Conservation (phyloP, 805 yeast genomes). For the Metschnikowia cubensis region DNA sequence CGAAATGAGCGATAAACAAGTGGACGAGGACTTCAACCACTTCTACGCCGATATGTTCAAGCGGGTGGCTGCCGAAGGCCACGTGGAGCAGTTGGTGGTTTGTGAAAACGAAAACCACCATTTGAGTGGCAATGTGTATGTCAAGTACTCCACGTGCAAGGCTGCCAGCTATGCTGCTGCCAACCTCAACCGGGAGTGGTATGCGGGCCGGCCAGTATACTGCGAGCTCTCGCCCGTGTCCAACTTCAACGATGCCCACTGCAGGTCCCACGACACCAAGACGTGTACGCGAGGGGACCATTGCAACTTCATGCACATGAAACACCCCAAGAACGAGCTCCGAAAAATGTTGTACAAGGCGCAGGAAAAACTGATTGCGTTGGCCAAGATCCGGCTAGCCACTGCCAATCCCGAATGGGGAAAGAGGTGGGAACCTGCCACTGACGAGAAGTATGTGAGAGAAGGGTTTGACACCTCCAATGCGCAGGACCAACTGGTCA, state of each 20-base stretch:
- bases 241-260: conserved; percentile 65
- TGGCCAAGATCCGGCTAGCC: conserved; percentile 13
- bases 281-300: conserved; percentile 74
- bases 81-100: conserved; percentile 59
- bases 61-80: conserved; percentile 50
- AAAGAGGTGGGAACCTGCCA: conserved; percentile 16
- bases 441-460: conserved; percentile 8
- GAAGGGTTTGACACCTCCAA: conserved; percentile 1
- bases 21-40: conserved; percentile 50
- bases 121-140: conserved; percentile 80
- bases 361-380: conserved; percentile 30
- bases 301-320: conserved; percentile 84
- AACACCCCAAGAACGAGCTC: conserved; percentile 48
- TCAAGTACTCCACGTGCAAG: conserved; percentile 50
- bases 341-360: conserved; percentile 37
- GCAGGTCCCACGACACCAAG: conserved; percentile 63
- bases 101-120: conserved; percentile 84
- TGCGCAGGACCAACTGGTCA: background rate
- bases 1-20: conserved; percentile 30
- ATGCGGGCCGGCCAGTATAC: conserved; percentile 69
- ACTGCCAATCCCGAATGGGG: conserved; percentile 17
- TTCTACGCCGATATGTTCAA: conserved; percentile 70
- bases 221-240: conserved; percentile 75
- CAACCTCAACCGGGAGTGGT: conserved; percentile 77
- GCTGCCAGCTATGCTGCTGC: conserved; percentile 61